These are phyloP conservation scores for Geotrichum histeridarum DNA, from an alignment of 1,139 yeast species.

Conservation along the genomic window DNA sequence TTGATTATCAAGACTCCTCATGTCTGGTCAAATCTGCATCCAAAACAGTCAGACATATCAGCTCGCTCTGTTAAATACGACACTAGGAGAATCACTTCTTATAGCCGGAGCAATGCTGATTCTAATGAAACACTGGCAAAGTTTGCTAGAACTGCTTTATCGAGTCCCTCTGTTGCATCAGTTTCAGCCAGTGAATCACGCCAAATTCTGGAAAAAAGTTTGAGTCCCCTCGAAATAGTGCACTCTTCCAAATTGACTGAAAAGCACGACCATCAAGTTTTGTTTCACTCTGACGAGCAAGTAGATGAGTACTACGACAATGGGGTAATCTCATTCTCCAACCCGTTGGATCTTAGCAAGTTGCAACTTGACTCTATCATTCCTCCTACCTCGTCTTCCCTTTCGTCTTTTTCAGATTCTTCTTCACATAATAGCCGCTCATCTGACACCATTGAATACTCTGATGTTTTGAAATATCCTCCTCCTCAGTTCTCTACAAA, in stretches of 20 bases:
- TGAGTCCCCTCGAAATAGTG: neutral
- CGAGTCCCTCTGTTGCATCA: conserved; percentile 1
- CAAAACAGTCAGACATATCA: conserved; percentile 5
- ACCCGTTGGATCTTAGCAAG: neutral
- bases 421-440: conserved; percentile 6
- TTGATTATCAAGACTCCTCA: conserved; percentile 24
- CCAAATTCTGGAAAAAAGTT: neutral
- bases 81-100: conserved; percentile 1
- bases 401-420: conserved; percentile 11
- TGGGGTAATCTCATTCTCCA: neutral
- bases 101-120: neutral
- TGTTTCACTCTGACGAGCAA: neutral
- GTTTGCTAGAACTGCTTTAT: neutral
- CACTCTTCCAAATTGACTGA: neutral
- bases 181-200: neutral
- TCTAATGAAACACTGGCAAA: neutral
- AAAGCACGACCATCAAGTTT: neutral
- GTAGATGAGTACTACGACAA: conserved; percentile 6
- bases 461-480: conserved; percentile 2
- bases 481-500: neutral
- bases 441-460: conserved; percentile 8
- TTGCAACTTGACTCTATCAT: conserved; percentile 1
- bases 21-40: conserved; percentile 26
- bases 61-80: conserved; percentile 4
- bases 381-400: conserved; percentile 3